Evolutionary conservation across 2,329 filamentous ascomycete genomes (phyloP).

Genomic region (Cryphonectria radicalis): DNA sequence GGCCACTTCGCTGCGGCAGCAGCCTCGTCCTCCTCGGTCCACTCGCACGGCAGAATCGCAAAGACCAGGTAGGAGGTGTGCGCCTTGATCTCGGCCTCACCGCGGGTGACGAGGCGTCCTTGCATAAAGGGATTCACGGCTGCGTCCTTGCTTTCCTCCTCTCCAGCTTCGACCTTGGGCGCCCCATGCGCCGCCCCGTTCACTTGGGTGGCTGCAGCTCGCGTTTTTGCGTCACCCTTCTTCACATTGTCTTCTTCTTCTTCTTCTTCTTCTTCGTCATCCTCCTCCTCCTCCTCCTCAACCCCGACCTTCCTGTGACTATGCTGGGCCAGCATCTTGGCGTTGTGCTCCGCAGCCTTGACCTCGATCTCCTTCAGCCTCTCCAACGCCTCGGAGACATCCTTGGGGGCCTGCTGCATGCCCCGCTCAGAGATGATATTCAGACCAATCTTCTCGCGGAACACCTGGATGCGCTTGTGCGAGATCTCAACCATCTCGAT

Average conservation of each 20-base stretch:
- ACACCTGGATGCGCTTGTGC: slow-evolving; percentile 78
- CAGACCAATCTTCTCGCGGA: slow-evolving; percentile 78
- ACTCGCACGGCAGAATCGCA: slow-evolving; percentile 83
- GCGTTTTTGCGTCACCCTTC: background rate
- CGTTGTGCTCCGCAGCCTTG: slow-evolving; percentile 64
- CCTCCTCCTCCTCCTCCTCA: slow-evolving; percentile 33
- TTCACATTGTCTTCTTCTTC: background rate
- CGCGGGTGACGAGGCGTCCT: slow-evolving; percentile 77
- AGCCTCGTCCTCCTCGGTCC: slow-evolving; percentile 81
- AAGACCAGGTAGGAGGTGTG: slow-evolving; percentile 98
- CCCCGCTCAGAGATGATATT: slow-evolving; percentile 68
- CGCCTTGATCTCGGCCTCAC: slow-evolving; percentile 88
- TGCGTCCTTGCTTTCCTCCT: slow-evolving; percentile 15
- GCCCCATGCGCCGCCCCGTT: slow-evolving; percentile 30
- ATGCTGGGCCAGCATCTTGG: slow-evolving; percentile 38
- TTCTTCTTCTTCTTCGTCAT: slow-evolving; percentile 1
- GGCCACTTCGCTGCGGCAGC: slow-evolving; percentile 68
- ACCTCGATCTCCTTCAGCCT: slow-evolving; percentile 75
- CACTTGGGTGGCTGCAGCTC: slow-evolving; percentile 29
- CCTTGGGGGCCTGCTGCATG: slow-evolving; percentile 69
- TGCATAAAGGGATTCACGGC: slow-evolving; percentile 67
- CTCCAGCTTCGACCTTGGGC: slow-evolving; percentile 20
- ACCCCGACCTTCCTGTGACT: slow-evolving; percentile 36
- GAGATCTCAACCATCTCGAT: slow-evolving; percentile 92
- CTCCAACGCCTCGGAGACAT: slow-evolving; percentile 77